These are phyloP conservation scores for Emergomyces pasteurianus DNA, from an alignment of 2,329 filamentous ascomycete species.

Conservation along the genomic window DNA sequence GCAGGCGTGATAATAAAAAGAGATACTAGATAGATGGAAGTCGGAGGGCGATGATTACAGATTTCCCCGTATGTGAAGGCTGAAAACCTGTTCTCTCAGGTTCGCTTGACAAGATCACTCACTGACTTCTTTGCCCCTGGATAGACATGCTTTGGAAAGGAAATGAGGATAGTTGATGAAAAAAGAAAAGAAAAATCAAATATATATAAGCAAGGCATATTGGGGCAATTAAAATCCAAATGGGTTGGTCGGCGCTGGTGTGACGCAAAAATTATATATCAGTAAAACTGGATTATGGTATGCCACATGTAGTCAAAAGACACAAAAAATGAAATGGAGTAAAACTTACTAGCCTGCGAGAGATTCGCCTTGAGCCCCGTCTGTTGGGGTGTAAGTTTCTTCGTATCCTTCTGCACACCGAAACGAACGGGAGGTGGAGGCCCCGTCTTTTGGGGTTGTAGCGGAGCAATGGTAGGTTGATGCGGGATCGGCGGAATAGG, in stretches of 20 bases:
- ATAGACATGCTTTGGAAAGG: neutral
- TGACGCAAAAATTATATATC: slow-evolving; percentile 4
- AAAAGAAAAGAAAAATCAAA: neutral
- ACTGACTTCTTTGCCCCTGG: neutral
- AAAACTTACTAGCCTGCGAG: slow-evolving; percentile 82
- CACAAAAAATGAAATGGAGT: neutral
- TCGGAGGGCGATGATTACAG: neutral
- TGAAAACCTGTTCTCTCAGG: neutral
- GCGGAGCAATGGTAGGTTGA: slow-evolving; percentile 47
- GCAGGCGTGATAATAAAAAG: neutral
- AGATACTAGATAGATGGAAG: neutral
- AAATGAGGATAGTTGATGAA: neutral
- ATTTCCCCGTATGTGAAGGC: neutral
- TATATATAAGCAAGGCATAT: neutral
- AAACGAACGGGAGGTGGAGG: slow-evolving; percentile 83
- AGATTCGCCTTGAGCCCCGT: slow-evolving; percentile 87
- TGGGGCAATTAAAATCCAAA: slow-evolving; percentile 48
- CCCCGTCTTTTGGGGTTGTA: slow-evolving; percentile 68
- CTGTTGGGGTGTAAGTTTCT: slow-evolving; percentile 71
- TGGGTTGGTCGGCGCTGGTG: slow-evolving; percentile 53
- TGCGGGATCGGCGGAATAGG: slow-evolving; percentile 46
- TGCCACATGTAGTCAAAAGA: neutral
- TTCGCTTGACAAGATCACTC: neutral
- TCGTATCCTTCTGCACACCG: slow-evolving; percentile 59
- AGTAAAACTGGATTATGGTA: neutral